phyloP scores from a whole-genome alignment of 805 yeast genomes.

The Blastobotrys muscicola region DNA sequence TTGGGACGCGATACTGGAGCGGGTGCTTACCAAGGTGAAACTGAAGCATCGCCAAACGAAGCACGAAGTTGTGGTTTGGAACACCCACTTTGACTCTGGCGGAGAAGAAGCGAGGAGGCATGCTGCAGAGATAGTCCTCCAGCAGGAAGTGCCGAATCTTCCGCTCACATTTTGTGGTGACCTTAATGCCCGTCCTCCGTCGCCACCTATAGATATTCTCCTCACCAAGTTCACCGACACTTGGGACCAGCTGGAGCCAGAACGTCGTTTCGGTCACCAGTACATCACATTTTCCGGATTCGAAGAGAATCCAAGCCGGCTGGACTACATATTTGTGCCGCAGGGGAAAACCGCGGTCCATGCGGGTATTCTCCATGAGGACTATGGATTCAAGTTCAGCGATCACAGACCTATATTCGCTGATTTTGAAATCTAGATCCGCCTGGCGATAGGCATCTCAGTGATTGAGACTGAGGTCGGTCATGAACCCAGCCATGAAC shows the following conservation, averaged over 20 bases:
- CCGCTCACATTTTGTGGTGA: conserved; percentile 44
- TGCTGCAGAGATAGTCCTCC: conserved; percentile 35
- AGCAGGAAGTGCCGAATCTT: conserved; percentile 19
- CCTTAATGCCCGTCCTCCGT: neutral
- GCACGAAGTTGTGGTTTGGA: conserved; percentile 28
- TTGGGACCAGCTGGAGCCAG: neutral
- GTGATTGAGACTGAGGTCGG: no score
- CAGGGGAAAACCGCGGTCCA: neutral
- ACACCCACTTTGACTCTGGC: conserved; percentile 43
- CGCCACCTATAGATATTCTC: no score
- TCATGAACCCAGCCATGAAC: no score
- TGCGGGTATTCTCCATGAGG: conserved; percentile 4
- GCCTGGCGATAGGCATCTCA: no score
- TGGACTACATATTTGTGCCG: conserved; percentile 5
- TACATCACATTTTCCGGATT: conserved; percentile 3
- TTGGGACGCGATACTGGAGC: conserved; percentile 38
- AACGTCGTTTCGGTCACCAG: conserved; percentile 2
- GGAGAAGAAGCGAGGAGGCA: conserved; percentile 38
- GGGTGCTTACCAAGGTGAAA: conserved; percentile 28
- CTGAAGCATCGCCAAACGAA: conserved; percentile 12
- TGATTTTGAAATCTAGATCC: conserved; percentile 1
- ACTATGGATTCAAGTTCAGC: conserved; percentile 1
- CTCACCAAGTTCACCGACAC: conserved; percentile 35
- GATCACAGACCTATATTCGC: conserved; percentile 4
- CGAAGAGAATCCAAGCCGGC: neutral